These are phyloP conservation scores for Albugo candida DNA, from an alignment of 352 stramenopile species.

Conservation along the genomic window DNA sequence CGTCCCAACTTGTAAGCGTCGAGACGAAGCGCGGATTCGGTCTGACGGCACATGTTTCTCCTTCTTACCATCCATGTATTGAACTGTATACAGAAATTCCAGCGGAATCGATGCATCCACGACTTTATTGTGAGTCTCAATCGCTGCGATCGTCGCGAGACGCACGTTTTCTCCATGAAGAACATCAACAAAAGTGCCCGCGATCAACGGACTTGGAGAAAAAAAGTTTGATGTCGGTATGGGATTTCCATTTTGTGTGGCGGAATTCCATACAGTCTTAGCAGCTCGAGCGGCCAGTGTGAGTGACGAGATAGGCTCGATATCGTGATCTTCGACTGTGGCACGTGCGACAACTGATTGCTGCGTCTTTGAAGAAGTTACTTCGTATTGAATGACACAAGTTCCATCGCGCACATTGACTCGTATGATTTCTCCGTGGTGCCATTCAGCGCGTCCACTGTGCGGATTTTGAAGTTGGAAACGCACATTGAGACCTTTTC, in stretches of 20 bases:
- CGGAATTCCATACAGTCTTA: not conserved
- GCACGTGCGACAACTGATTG: constrained; percentile 5
- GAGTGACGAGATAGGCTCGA: constrained; percentile 14
- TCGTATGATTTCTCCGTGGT: constrained; percentile 26
- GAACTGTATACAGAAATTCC: constrained; percentile 18
- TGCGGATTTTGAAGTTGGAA: constrained; percentile 17
- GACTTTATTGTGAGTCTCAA: constrained; percentile 17
- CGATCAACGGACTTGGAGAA: constrained; percentile 5
- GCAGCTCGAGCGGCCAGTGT: constrained; percentile 2
- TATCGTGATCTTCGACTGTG: constrained; percentile 26
- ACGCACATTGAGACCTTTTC: constrained; percentile 27
- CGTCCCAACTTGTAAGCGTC: constrained; percentile 30
- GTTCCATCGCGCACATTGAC: constrained; percentile 18
- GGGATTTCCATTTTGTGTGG: no score
- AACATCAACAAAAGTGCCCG: constrained; percentile 29
- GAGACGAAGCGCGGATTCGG: constrained; percentile 29
- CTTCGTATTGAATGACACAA: constrained; percentile 24
- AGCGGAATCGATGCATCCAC: no score
- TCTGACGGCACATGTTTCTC: constrained; percentile 30
- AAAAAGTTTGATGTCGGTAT: constrained; percentile 11
- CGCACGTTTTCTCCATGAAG: constrained; percentile 23
- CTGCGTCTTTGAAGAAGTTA: constrained; percentile 13
- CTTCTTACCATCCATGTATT: constrained; percentile 34
- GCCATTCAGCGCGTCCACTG: constrained; percentile 14
- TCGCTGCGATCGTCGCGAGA: constrained; percentile 19